A percentile compares a stretch with the other conserved stretches of the same genome.
These are phyloP conservation scores for Pelargonium cotyledonis DNA, from an alignment of 441 rosid genomes.

Conservation along the genomic window DNA sequence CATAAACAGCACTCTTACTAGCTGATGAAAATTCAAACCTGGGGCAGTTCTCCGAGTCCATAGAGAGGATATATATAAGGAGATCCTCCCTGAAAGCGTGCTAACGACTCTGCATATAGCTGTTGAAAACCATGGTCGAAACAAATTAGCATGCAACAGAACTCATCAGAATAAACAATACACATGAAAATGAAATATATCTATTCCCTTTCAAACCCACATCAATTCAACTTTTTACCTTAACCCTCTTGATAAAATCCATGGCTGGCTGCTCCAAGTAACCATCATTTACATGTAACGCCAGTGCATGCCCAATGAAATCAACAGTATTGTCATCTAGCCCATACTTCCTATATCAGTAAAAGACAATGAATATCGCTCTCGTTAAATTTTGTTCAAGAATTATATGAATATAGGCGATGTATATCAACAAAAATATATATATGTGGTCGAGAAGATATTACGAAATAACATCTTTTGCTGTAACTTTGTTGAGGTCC, in stretches of 20 bases:
- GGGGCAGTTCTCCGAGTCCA: conserved; percentile 72
- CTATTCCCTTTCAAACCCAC: background rate
- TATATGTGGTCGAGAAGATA: conserved; percentile 9
- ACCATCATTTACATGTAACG: conserved; percentile 51
- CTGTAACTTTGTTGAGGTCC: conserved; percentile 60
- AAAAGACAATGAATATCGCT: background rate
- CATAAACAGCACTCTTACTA: background rate
- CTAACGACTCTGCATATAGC: conserved; percentile 72
- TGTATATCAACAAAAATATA: no score
- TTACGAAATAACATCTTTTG: conserved; percentile 59
- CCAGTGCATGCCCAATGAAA: conserved; percentile 73
- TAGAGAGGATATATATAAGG: conserved; percentile 67
- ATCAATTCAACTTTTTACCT: conserved; percentile 26
- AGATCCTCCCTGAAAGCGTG: conserved; percentile 69
- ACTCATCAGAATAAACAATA: background rate
- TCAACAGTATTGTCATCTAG: conserved; percentile 70
- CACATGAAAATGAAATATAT: background rate
- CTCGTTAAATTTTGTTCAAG: background rate
- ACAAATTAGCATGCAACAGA: background rate
- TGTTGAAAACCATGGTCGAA: conserved; percentile 21
- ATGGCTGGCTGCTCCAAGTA: conserved; percentile 63
- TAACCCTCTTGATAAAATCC: conserved; percentile 57
- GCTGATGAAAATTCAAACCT: conserved; percentile 30
- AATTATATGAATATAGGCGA: background rate
- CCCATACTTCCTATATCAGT: conserved; percentile 47